Evolutionary conservation across 768 basidiomycete species (phyloP).

Genomic region (Clitopilus passeckerianus): DNA sequence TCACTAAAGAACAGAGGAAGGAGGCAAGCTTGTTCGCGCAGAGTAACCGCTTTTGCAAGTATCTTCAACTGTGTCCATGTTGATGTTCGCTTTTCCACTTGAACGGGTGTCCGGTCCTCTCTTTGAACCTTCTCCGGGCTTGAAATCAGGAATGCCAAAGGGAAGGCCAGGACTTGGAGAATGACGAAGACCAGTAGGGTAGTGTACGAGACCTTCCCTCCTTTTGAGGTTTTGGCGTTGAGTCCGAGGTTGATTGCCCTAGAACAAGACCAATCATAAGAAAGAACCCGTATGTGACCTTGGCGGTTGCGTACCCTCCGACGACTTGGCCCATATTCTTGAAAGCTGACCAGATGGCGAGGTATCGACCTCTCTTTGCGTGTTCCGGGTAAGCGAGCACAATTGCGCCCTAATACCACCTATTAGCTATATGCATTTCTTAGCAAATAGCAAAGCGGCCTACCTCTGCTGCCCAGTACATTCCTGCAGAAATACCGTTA

Average conservation of each 20-base stretch:
- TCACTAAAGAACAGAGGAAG: constrained; percentile 12
- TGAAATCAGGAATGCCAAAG: constrained; percentile 9
- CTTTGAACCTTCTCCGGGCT: constrained; percentile 13
- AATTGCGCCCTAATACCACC: neutral
- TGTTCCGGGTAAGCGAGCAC: constrained; percentile 2
- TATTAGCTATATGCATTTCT: neutral
- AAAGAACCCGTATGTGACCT: neutral
- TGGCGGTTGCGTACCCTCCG: constrained; percentile 9
- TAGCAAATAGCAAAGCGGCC: neutral
- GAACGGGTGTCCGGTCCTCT: constrained; percentile 12
- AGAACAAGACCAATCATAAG: neutral
- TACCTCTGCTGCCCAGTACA: constrained; percentile 16
- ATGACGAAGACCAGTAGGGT: constrained; percentile 9
- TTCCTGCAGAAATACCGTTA: constrained; percentile 10
- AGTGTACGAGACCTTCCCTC: constrained; percentile 14
- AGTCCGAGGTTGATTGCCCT: constrained; percentile 11
- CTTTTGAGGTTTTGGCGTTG: constrained; percentile 10
- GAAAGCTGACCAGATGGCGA: constrained; percentile 5
- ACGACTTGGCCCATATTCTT: constrained; percentile 6
- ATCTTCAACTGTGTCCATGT: constrained; percentile 10
- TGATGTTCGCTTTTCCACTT: constrained; percentile 10
- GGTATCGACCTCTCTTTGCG: constrained; percentile 3
- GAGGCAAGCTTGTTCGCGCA: constrained; percentile 7
- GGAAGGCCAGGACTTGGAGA: constrained; percentile 10
- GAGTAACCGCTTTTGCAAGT: constrained; percentile 4